phyloP scores from a whole-genome alignment of 2,329 filamentous ascomycete species.

The Phialophora verrucosa region DNA sequence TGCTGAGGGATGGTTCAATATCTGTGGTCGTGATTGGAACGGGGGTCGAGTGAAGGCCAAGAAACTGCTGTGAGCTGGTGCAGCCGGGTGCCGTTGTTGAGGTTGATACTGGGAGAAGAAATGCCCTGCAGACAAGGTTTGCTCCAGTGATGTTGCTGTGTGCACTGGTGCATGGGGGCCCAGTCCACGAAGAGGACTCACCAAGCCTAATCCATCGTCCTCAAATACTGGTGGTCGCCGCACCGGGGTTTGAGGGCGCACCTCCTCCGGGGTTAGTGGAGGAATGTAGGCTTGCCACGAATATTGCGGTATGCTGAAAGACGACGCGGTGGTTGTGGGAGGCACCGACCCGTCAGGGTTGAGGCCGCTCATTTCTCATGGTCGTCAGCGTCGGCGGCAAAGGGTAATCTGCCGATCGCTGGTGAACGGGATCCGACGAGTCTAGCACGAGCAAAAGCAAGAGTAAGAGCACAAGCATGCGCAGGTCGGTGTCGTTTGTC shows the following conservation, averaged over 20 bases:
- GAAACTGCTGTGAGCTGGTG: background rate
- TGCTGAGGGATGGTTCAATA: background rate
- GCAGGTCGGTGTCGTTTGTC: background rate
- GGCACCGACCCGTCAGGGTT: background rate
- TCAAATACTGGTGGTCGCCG: background rate
- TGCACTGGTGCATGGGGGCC: background rate
- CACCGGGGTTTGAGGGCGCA: background rate
- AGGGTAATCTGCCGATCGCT: background rate
- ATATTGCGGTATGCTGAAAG: slow-evolving; percentile 4
- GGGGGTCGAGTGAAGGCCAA: slow-evolving; percentile 5
- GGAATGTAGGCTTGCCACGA: slow-evolving; percentile 16
- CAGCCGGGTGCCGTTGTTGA: background rate
- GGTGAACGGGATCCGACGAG: background rate
- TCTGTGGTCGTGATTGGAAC: background rate
- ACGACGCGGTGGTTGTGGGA: slow-evolving; percentile 1
- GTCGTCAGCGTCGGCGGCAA: slow-evolving; percentile 6
- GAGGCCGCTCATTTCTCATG: slow-evolving; percentile 15
- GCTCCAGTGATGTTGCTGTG: slow-evolving; percentile 3
- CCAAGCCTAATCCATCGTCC: background rate
- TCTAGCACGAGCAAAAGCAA: background rate
- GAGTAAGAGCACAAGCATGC: background rate
- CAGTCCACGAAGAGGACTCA: slow-evolving; percentile 3
- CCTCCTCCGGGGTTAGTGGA: background rate
- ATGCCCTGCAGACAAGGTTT: slow-evolving; percentile 13
- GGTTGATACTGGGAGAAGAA: slow-evolving; percentile 10